Evolutionary conservation across 768 basidiomycete species (phyloP), one percentile per base, ranked within the genome.

Genomic region (Hortiboletus flavorubellus): DNA sequence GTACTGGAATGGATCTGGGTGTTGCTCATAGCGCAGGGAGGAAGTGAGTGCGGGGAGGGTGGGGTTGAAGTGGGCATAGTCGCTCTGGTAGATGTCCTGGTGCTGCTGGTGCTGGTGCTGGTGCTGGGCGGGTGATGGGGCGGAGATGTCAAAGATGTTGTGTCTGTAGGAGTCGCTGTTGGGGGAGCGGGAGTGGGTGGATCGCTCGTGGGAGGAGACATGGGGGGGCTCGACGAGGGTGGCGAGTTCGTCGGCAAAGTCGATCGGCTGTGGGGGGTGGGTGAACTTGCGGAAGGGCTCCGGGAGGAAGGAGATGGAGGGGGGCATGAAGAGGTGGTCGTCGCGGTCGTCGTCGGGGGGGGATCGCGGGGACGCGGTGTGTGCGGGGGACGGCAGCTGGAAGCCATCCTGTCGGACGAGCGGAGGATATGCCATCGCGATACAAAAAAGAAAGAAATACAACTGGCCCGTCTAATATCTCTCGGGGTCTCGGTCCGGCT

Each of bases 331-430:
- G 68, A 78, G 71, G 62, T 57, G 58, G 29, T 63, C 63, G 61
- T 65, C 56, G 64, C 54, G 65, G 53, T 67, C 64, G 56, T 63
- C 61, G 57, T 68, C 62, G 61, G 60, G 52, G 59, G 71, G 46
- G 35, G 71, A 56, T 57, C 71, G 61, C 23, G 70, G 64, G 0
- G 64, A 66, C 0, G 70, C 54, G 1, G 68, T 69, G 37, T 66
- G 66, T 6, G 75, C 67, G 23, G 82, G 77, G 45, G 76, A 76
- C 21, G 82, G 80, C 35, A 85, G 63, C 58, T 87, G 84, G 68
- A 91, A 91, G 62, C 89, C 89, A 72, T 89, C 85, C 65, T 87
- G 84, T 56, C 87, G 76, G 59, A 89, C 67, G 55, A 70, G 61
- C 42, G 65, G 51, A 3, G 67, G 54, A 67, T 71, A 68, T 50